Evolutionary conservation across 1,284 basidiomycete species (phyloP), one percentile per base, ranked within the genome.

Genomic region (Puccinia novopanici): DNA sequence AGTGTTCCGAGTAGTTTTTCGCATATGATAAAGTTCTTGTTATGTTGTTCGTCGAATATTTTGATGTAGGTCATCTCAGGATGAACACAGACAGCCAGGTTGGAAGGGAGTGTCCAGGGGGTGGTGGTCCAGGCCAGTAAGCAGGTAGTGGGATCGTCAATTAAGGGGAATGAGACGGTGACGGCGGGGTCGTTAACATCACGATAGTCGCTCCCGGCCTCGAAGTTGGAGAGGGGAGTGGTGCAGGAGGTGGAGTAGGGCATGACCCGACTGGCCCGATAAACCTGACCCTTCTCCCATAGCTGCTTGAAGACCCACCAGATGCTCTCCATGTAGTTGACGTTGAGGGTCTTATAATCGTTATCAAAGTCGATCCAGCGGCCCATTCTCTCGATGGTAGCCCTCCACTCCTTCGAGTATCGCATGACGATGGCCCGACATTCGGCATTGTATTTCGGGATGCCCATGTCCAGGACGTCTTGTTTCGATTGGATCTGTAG

Each of bases 361-460:
- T 97, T 93, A 87, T 99, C 97, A 85, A 99, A 99, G 87, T 99
- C 97, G 87, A 99, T 99, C 97, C 97, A 99, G 82, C 97, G 91
- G 55, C 96, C 97, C 92, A 99, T 96, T 82, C 97, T 91, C 87
- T 98, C 96, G 81, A 99, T 96, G 6, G 95, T 99, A 54, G 88
- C 85, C 81, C 94, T 91, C 97, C 97, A 99, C 86, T 99, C 95
- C 19, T 89, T 88, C 6, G 95, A 90, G 86, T 99, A 99, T 63
- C 95, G 90, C 95, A 99, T 98, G 85, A 99, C 97, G 86, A 99
- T 99, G 82, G 91, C 90, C 57, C 95, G 91, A 86, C 97, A 99
- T 86, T 98, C 95, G 17, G 90, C 94, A 86, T 99, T 99, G 89
- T 99, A 99, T 84, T 92, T 93, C 87, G 92, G 93, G 86, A 99